A percentile compares a stretch with the other conserved stretches of the same genome.
These are phyloP conservation scores for Ceratobasidium sp. DNA, from an alignment of 1,284 basidiomycete species.

Conservation along the genomic window DNA sequence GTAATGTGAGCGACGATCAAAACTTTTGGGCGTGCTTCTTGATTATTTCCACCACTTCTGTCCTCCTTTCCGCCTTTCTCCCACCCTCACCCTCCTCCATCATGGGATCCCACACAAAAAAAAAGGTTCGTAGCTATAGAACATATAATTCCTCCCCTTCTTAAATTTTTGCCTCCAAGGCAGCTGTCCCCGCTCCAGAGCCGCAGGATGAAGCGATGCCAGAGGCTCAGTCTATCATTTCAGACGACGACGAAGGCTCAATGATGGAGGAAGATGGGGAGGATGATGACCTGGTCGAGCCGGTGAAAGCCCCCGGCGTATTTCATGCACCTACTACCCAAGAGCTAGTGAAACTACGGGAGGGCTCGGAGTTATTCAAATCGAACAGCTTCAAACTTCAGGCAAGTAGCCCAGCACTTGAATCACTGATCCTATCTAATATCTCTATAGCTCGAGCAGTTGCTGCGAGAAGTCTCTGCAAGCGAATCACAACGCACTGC, in stretches of 20 bases:
- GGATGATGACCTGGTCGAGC: neutral
- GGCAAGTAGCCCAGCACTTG: slow-evolving; percentile 52
- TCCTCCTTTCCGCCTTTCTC: neutral
- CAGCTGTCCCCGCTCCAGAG: neutral
- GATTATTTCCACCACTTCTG: neutral
- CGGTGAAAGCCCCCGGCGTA: slow-evolving; percentile 17
- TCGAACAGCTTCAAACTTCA: slow-evolving; percentile 88
- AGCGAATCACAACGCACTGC: slow-evolving; percentile 56
- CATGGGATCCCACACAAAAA: slow-evolving; percentile 14
- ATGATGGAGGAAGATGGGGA: neutral
- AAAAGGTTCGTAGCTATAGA: slow-evolving; percentile 2
- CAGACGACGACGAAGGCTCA: neutral
- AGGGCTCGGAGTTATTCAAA: slow-evolving; percentile 78
- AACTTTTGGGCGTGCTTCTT: neutral
- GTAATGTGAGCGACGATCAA: neutral
- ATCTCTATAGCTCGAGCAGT: slow-evolving; percentile 68
- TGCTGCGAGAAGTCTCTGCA: slow-evolving; percentile 79
- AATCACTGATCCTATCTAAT: neutral
- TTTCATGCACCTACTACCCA: slow-evolving; percentile 56
- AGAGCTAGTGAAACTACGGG: slow-evolving; percentile 77
- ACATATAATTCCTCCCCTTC: no score
- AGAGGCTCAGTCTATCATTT: neutral
- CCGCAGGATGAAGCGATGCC: slow-evolving; percentile 1
- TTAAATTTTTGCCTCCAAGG: slow-evolving; percentile 8
- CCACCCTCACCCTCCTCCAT: neutral